phyloP scores from a whole-genome alignment of 1,139 yeast genomes.

The Candida frijolesensis region DNA sequence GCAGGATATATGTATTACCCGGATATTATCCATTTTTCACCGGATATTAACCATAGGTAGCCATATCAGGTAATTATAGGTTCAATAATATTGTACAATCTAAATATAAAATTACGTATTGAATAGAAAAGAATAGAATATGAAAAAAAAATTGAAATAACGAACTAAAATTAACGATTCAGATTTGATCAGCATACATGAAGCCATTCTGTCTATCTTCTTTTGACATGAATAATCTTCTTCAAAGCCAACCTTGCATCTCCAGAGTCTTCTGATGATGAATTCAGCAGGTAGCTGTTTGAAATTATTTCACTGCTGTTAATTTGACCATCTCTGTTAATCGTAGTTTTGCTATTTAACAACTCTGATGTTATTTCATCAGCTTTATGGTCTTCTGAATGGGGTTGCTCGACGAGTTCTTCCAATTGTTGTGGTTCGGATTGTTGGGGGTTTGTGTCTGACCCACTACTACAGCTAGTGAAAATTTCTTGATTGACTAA shows the following conservation, averaged over 20 bases:
- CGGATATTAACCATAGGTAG: too few species aligned
- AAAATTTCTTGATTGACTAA: slow-evolving; percentile 36
- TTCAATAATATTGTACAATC: background rate
- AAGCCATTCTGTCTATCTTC: slow-evolving; percentile 17
- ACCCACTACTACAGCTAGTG: slow-evolving; percentile 13
- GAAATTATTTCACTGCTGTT: slow-evolving; percentile 1
- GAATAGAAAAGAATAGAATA: too few species aligned
- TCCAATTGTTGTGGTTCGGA: slow-evolving; percentile 8
- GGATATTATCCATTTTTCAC: too few species aligned
- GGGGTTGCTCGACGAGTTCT: slow-evolving; percentile 7
- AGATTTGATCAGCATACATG: too few species aligned
- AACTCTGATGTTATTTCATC: background rate
- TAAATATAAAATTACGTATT: background rate
- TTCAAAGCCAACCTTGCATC: slow-evolving; percentile 47
- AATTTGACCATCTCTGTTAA: background rate
- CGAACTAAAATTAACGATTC: background rate
- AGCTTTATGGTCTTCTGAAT: slow-evolving; percentile 2
- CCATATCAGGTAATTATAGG: background rate
- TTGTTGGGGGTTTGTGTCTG: slow-evolving; percentile 3
- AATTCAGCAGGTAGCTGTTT: slow-evolving; percentile 3
- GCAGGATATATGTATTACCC: slow-evolving; percentile 11
- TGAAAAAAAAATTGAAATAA: background rate
- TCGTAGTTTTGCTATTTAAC: background rate
- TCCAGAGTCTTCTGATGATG: slow-evolving; percentile 33
- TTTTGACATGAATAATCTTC: slow-evolving; percentile 40